Evolutionary conservation across 2,329 filamentous ascomycete species (phyloP), one percentile per base, ranked within the genome.

Genomic region (Chrysoporthe deuterocubensis): DNA sequence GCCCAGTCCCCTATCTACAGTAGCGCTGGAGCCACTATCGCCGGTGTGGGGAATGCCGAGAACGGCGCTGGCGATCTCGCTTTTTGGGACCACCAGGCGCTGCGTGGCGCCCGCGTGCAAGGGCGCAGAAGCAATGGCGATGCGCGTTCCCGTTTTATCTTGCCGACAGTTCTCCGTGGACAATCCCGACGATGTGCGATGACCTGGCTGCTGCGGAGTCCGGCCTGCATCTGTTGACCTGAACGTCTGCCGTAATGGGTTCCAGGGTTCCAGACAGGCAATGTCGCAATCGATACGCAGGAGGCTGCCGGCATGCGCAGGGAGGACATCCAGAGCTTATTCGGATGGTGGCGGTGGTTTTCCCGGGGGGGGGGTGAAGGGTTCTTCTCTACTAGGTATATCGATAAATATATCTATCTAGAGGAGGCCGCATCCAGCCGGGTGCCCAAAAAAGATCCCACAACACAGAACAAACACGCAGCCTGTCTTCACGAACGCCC

Each of bases 1-100:
- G 50, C 16, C 56, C 56, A 58, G 54, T 44, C 16, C n/a, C 44
- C 32, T 44, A 60, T 60, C 57, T 60, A 43, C 18, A 37, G 48
- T 21, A 26, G 13, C n/a, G 54, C 26, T 6, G 54, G 18, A 57
- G 7, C 54, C 26, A 16, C 32, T 37, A 32, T 13, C 26, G 21
- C 4, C 50, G 32, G 40, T 57, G 54, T 57, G 54, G 54, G 54
- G 54, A 57, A 57, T 57, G 40, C 54, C 54, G 54, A 57, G 54
- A 57, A 57, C 54, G 54, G 54, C 54, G 54, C 40, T 57, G 54
- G 50, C 50, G 50, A 54, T 57, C 54, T 40, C 40, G 26, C 26
- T 26, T 26, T 26, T 26, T 26, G 26, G 26, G 26, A 26, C 26
- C 26, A 26, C 26, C 26, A 26, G 26, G 26, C 26, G 26, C 26